phyloP scores from a whole-genome alignment of 257 asterid genomes.

The Jacaranda copaia region DNA sequence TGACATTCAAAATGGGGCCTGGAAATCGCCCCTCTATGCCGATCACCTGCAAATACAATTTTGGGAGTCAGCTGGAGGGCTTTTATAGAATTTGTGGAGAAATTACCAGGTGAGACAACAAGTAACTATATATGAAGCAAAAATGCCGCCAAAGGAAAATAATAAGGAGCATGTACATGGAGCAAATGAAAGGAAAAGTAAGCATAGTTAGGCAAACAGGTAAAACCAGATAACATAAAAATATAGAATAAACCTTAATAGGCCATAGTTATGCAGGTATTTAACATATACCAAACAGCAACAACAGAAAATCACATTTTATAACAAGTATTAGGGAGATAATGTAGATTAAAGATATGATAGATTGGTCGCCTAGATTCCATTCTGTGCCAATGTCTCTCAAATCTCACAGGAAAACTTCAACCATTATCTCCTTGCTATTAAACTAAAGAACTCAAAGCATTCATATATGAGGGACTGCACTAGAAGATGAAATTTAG shows the following conservation, averaged over 20 bases:
- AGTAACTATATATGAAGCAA: not conserved
- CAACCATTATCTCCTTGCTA: not conserved
- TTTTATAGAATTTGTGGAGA: not conserved
- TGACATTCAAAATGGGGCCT: constrained; percentile 86
- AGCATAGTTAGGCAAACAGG: not conserved
- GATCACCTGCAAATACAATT: constrained; percentile 65
- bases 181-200: constrained; percentile 4
- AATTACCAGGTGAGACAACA: constrained; percentile 3
- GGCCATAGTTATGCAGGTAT: not conserved
- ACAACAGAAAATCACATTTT: too few relatives aligned
- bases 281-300: too few relatives aligned
- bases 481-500: too few relatives aligned
- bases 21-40: constrained; percentile 90
- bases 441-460: not conserved
- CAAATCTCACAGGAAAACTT: constrained; percentile 1
- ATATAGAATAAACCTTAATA: not conserved
- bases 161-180: not conserved
- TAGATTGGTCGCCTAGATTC: not conserved
- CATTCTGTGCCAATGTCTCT: not conserved
- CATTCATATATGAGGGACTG: not conserved
- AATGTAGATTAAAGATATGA: too few relatives aligned
- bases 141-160: not conserved
- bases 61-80: constrained; percentile 30
- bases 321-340: too few relatives aligned
- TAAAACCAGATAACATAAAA: not conserved